These are phyloP conservation scores for Entophlyctis helioformis DNA, from an alignment of 192 early-diverging fungal species.

Conservation along the genomic window DNA sequence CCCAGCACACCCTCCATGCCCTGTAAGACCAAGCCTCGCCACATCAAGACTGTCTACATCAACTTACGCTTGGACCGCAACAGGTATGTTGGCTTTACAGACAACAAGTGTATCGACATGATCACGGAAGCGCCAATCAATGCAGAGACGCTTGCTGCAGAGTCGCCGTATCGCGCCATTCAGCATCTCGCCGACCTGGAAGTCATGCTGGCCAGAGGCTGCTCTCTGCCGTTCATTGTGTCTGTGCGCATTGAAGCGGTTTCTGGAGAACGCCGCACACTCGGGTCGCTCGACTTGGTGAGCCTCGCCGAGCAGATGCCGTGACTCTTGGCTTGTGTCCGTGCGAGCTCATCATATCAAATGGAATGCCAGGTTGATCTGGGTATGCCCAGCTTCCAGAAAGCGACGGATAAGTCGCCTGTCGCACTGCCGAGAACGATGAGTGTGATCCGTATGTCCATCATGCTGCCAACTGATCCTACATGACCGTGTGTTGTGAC, in stretches of 20 bases:
- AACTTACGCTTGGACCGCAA: not conserved
- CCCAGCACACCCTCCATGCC: too few species aligned
- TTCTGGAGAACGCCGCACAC: not conserved
- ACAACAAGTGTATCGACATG: slow-evolving; percentile 11
- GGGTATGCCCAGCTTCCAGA: too few species aligned
- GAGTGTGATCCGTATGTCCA: too few species aligned
- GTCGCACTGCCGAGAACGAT: too few species aligned
- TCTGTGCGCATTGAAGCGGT: not conserved
- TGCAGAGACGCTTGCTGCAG: not conserved
- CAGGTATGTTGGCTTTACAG: slow-evolving; percentile 2
- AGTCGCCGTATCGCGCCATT: not conserved
- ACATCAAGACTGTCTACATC: not conserved
- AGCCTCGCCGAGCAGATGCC: too few species aligned
- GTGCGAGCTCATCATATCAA: too few species aligned
- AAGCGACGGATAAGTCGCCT: too few species aligned
- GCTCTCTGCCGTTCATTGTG: slow-evolving; percentile 8
- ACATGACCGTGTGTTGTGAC: too few species aligned
- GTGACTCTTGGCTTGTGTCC: too few species aligned
- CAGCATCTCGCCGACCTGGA: not conserved
- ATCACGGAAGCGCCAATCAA: slow-evolving; percentile 1
- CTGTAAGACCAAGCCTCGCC: too few species aligned
- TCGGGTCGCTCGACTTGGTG: slow-evolving; percentile 2
- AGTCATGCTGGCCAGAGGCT: not conserved
- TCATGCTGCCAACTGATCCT: too few species aligned
- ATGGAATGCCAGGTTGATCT: too few species aligned